A percentile compares a stretch with the other conserved stretches of the same genome.
Evolutionary conservation across 495 filamentous ascomycete species (phyloP).

Genomic region (Aspergillus funiculosus): DNA sequence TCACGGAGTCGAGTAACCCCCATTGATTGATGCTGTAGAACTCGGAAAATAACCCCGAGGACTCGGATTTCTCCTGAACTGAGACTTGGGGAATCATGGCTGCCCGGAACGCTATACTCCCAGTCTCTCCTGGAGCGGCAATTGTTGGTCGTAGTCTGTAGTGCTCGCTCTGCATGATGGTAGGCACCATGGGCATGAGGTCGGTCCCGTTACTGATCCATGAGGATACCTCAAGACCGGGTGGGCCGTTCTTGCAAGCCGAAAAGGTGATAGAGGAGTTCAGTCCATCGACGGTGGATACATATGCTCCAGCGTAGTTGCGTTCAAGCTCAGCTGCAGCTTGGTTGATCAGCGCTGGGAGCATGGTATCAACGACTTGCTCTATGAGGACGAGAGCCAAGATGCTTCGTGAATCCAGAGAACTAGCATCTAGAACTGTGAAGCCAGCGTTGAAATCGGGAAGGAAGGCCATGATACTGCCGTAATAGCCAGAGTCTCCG

Average conservation of each 20-base stretch:
- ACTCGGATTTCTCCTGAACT: neutral
- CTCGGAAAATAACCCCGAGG: constrained; percentile 3
- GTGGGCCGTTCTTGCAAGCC: neutral
- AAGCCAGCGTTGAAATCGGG: constrained; percentile 41
- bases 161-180: neutral
- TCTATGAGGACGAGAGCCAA: constrained; percentile 12
- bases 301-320: constrained; percentile 13
- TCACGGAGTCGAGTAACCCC: neutral
- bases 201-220: constrained; percentile 16
- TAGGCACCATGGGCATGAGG: neutral
- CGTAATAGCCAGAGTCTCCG: constrained; percentile 38
- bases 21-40: constrained; percentile 11
- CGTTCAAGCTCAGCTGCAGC: constrained; percentile 6
- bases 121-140: neutral
- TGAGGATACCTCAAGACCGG: constrained; percentile 7
- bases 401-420: constrained; percentile 1
- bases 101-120: constrained; percentile 9
- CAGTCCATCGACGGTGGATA: neutral
- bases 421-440: constrained; percentile 29
- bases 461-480: constrained; percentile 27
- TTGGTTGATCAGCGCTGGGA: constrained; percentile 12
- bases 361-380: constrained; percentile 7
- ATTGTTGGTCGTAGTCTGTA: constrained; percentile 9
- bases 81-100: constrained; percentile 1
- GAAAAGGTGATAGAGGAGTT: constrained; percentile 10